phyloP scores from a whole-genome alignment of 768 basidiomycete genomes.

The Mycena pura region DNA sequence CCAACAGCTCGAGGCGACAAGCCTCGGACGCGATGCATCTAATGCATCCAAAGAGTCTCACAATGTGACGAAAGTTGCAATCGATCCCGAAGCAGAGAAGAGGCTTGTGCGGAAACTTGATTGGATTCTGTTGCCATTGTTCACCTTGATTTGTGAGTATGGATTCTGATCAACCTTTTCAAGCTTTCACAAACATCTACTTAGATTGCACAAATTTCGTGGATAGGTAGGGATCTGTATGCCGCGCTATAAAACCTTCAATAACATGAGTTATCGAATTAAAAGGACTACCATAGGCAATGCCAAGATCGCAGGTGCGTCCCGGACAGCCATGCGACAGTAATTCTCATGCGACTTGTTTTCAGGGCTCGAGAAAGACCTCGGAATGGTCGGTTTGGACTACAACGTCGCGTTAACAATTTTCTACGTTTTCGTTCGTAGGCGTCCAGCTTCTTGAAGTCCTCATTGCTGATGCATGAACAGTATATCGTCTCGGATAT shows the following conservation, averaged over 20 bases:
- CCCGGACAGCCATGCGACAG: neutral
- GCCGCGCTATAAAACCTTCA: neutral
- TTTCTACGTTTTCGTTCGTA: conserved; percentile 48
- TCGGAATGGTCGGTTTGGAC: conserved; percentile 48
- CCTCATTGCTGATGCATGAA: neutral
- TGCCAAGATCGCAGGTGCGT: conserved; percentile 41
- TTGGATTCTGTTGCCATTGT: conserved; percentile 42
- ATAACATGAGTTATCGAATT: neutral
- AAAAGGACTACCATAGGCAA: conserved; percentile 38
- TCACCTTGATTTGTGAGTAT: conserved; percentile 46
- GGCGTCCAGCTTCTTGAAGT: neutral
- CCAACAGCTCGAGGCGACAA: neutral
- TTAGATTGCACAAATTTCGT: conserved; percentile 47
- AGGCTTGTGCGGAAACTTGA: conserved; percentile 45
- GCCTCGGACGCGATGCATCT: neutral
- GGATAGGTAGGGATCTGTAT: conserved; percentile 38
- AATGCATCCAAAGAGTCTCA: conserved; percentile 1
- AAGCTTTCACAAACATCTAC: neutral
- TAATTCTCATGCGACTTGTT: conserved; percentile 26
- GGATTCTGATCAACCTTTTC: neutral
- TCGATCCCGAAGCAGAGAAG: conserved; percentile 42
- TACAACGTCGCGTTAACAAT: conserved; percentile 49
- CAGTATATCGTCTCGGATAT: conserved; percentile 48
- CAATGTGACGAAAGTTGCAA: conserved; percentile 2
- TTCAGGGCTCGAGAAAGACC: conserved; percentile 43